Conservation (phyloP, 140 eudicot species). For the Erigeron philadelphicus region DNA sequence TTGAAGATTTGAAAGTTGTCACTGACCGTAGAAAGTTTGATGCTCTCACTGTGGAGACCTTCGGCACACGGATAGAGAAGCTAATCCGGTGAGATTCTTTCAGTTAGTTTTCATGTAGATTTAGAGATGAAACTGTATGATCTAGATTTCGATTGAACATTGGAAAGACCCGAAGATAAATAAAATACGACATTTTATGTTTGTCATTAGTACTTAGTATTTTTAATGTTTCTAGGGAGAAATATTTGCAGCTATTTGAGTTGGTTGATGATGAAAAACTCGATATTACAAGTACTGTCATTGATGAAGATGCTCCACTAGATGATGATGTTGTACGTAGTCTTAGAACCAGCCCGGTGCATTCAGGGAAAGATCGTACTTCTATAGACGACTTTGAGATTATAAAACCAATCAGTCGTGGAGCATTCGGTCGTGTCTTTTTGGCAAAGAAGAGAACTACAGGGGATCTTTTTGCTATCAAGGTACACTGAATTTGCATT, state of each 20-base stretch:
- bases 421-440: slow-evolving; percentile 96
- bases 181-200: slow-evolving; percentile 6
- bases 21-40: slow-evolving; percentile 76
- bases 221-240: slow-evolving; percentile 59
- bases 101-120: neutral
- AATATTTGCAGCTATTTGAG: slow-evolving; percentile 85
- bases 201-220: slow-evolving; percentile 9
- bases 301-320: slow-evolving; percentile 94
- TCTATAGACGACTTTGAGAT: slow-evolving; percentile 98
- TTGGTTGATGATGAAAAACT: slow-evolving; percentile 83
- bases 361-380: slow-evolving; percentile 82
- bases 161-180: neutral
- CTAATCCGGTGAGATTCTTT: slow-evolving; percentile 61
- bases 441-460: slow-evolving; percentile 95
- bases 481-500: slow-evolving; percentile 43
- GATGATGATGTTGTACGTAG: slow-evolving; percentile 97
- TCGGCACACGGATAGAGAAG: slow-evolving; percentile 95
- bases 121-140: neutral
- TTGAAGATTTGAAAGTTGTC: slow-evolving; percentile 85
- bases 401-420: slow-evolving; percentile 97
- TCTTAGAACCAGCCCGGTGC: slow-evolving; percentile 91
- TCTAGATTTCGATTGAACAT: neutral
- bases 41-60: slow-evolving; percentile 90
- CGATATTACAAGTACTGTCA: slow-evolving; percentile 75
- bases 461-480: slow-evolving; percentile 95